Conservation (phyloP, 352 stramenopile genomes). For the Globisporangium camurandrum region DNA sequence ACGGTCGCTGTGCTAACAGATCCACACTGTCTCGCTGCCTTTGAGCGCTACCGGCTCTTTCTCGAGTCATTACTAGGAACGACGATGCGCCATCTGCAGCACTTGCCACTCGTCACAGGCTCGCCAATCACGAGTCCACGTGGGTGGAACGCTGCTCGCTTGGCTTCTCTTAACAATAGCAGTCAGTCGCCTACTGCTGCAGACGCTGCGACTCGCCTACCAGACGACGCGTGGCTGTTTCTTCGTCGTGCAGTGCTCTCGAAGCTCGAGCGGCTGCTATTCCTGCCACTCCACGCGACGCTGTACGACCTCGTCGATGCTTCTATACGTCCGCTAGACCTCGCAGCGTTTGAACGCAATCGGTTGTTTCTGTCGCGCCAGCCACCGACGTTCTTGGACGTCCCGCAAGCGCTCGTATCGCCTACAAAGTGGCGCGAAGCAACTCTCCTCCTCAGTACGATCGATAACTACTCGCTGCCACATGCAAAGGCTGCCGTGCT, state of each 20-base stretch:
- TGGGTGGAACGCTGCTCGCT: too few relatives aligned
- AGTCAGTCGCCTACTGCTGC: too few relatives aligned
- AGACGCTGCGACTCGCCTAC: background rate
- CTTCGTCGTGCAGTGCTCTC: conserved; percentile 39
- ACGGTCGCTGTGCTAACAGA: conserved; percentile 39
- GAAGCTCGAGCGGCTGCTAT: conserved; percentile 56
- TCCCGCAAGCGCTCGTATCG: conserved; percentile 37
- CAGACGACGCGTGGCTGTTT: conserved; percentile 47
- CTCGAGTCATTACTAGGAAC: conserved; percentile 49
- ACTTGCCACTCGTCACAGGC: conserved; percentile 9
- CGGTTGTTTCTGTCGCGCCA: conserved; percentile 33
- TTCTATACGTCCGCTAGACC: conserved; percentile 23
- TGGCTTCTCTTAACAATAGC: too few relatives aligned
- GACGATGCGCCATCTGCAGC: conserved; percentile 36
- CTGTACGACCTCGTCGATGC: conserved; percentile 55
- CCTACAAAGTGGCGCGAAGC: conserved; percentile 48
- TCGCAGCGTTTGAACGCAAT: conserved; percentile 47
- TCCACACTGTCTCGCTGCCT: conserved; percentile 37
- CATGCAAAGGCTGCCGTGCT: conserved; percentile 59
- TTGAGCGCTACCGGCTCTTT: conserved; percentile 75
- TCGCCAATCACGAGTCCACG: conserved; percentile 9
- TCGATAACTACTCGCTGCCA: conserved; percentile 71
- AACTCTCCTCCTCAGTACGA: conserved; percentile 36
- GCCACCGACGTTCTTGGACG: conserved; percentile 54
- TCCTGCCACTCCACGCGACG: conserved; percentile 57